phyloP scores from a whole-genome alignment of 2,329 filamentous ascomycete species.

The Beauveria varroae region DNA sequence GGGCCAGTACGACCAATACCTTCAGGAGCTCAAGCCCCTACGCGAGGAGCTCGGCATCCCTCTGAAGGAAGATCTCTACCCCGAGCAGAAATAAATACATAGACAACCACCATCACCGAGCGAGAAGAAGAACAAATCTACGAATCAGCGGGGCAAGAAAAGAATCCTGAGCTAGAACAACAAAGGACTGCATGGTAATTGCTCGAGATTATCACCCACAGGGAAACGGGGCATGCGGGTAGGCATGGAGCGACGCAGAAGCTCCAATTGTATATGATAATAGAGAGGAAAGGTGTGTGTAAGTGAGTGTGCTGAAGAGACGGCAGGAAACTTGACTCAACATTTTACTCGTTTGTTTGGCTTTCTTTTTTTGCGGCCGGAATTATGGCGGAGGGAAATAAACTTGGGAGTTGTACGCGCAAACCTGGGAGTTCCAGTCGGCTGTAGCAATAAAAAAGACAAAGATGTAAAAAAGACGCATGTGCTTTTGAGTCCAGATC shows the following conservation, averaged over 20 bases:
- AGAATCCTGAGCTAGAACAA: neutral
- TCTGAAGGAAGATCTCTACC: constrained; percentile 90
- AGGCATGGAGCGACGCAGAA: constrained; percentile 11
- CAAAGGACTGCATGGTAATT: constrained; percentile 5
- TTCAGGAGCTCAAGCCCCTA: constrained; percentile 84
- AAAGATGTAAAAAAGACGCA: neutral
- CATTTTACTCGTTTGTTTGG: neutral
- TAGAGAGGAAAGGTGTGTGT: constrained; percentile 11
- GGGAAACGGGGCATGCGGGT: neutral
- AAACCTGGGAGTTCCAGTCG: neutral
- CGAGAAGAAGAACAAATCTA: neutral
- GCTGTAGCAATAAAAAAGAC: constrained; percentile 7
- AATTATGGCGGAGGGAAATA: neutral
- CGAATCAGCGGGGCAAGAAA: neutral
- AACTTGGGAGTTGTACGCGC: neutral
- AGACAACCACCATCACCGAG: neutral
- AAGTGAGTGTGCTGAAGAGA: neutral
- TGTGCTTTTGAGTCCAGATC: too few relatives aligned
- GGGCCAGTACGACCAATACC: constrained; percentile 93
- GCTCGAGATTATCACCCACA: constrained; percentile 1
- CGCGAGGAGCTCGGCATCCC: constrained; percentile 88
- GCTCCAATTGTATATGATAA: constrained; percentile 31
- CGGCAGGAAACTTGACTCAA: neutral
- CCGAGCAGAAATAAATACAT: constrained; percentile 42
- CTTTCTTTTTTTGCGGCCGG: neutral